A percentile compares a stretch with the other conserved stretches of the same genome.
These are phyloP conservation scores for Monosporascus sp. DNA, from an alignment of 2,329 filamentous ascomycete genomes.

Conservation along the genomic window DNA sequence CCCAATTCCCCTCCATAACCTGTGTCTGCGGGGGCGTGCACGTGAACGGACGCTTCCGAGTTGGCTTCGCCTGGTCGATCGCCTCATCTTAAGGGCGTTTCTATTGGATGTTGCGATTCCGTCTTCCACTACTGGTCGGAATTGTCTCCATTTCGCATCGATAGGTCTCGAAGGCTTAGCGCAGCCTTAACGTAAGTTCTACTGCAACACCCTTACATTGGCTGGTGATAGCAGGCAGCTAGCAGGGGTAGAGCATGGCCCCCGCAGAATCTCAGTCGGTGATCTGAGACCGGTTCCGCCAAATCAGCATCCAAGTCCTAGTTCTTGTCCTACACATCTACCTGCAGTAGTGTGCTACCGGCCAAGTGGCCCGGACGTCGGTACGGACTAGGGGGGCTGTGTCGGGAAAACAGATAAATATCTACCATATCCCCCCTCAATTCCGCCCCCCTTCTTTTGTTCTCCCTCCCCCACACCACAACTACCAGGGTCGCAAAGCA, in stretches of 20 bases:
- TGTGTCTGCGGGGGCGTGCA: too few species aligned
- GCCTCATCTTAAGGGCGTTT: too few species aligned
- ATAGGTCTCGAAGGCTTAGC: background rate
- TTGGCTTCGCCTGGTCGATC: too few species aligned
- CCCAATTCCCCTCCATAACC: too few species aligned
- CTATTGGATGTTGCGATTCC: too few species aligned
- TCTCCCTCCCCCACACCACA: conserved; percentile 49
- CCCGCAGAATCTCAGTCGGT: conserved; percentile 9
- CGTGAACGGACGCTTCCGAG: too few species aligned
- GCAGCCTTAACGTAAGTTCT: background rate
- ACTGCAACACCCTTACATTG: background rate
- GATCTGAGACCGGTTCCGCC: conserved; percentile 14
- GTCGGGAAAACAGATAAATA: conserved; percentile 30
- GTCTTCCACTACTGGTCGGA: too few species aligned
- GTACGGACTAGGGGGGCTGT: background rate
- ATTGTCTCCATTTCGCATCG: too few species aligned
- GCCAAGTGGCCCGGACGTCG: background rate
- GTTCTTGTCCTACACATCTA: conserved; percentile 3
- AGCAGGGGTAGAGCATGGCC: conserved; percentile 2
- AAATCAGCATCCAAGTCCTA: conserved; percentile 13
- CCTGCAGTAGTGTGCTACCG: background rate
- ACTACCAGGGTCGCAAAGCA: conserved; percentile 55
- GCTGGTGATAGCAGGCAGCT: background rate
- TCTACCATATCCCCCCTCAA: conserved; percentile 28
- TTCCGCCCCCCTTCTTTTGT: conserved; percentile 36